Conservation (phyloP, 495 filamentous ascomycete genomes). For the Lasiosphaeria miniovina region DNA sequence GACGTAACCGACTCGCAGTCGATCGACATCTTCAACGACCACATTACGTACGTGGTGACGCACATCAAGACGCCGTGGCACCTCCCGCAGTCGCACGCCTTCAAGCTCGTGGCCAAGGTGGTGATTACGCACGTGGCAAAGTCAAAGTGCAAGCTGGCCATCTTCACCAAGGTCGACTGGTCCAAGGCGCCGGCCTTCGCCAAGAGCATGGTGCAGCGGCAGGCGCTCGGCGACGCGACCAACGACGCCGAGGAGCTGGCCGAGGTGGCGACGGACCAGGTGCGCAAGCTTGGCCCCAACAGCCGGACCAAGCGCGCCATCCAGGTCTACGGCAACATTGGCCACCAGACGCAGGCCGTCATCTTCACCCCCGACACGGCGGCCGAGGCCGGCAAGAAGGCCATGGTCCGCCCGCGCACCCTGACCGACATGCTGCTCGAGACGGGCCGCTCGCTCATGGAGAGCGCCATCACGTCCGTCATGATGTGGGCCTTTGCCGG, state of each 20-base stretch:
- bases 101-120: slow-evolving; percentile 83
- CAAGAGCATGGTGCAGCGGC: slow-evolving; percentile 72
- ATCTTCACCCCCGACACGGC: slow-evolving; percentile 54
- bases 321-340: slow-evolving; percentile 83
- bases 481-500: slow-evolving; percentile 69
- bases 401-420: slow-evolving; percentile 62
- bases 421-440: slow-evolving; percentile 68
- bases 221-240: slow-evolving; percentile 75
- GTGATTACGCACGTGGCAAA: slow-evolving; percentile 92
- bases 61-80: slow-evolving; percentile 89
- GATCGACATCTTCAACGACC: slow-evolving; percentile 89
- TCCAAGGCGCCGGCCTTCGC: slow-evolving; percentile 60
- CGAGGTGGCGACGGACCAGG: slow-evolving; percentile 84
- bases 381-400: slow-evolving; percentile 35
- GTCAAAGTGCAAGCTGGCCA: slow-evolving; percentile 83
- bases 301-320: slow-evolving; percentile 87
- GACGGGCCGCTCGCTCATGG: slow-evolving; percentile 61
- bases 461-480: slow-evolving; percentile 67
- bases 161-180: slow-evolving; percentile 89
- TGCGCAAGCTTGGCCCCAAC: slow-evolving; percentile 74
- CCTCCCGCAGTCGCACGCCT: slow-evolving; percentile 73
- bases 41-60: slow-evolving; percentile 91
- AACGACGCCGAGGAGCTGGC: slow-evolving; percentile 81
- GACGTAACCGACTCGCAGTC: slow-evolving; percentile 79
- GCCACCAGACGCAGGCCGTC: slow-evolving; percentile 63